Percentiles rank a stretch among this genome's conserved stretches.
Evolutionary conservation across 306 rosid genomes (phyloP).

Genomic region (apple (Malus domestica)): DNA sequence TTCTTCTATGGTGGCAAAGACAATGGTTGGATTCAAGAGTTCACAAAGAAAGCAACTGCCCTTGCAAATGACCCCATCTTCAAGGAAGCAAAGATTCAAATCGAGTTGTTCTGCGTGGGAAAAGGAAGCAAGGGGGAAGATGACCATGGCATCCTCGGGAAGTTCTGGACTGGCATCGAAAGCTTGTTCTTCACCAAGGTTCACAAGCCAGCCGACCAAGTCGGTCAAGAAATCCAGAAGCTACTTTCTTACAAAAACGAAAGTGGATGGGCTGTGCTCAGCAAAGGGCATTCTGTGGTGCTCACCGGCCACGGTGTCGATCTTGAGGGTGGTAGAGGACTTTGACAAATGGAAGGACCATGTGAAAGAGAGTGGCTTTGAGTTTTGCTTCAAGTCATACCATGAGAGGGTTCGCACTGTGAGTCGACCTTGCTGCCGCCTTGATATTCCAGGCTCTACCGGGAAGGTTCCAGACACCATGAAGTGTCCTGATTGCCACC

Average conservation of each 20-base stretch:
- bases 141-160: slow-evolving; percentile 18
- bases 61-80: slow-evolving; percentile 30
- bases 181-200: slow-evolving; percentile 31
- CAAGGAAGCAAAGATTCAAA: slow-evolving; percentile 34
- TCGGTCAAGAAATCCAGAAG: slow-evolving; percentile 38
- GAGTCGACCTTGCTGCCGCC: slow-evolving; percentile 17
- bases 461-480: slow-evolving; percentile 37
- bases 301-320: slow-evolving; percentile 27
- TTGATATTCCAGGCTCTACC: slow-evolving; percentile 23
- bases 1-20: slow-evolving; percentile 61
- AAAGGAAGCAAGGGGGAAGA: slow-evolving; percentile 24
- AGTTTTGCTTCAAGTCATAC: slow-evolving; percentile 8
- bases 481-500: slow-evolving; percentile 45
- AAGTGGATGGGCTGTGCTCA: slow-evolving; percentile 38
- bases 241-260: slow-evolving; percentile 49
- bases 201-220: neutral
- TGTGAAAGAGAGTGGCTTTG: slow-evolving; percentile 27
- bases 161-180: slow-evolving; percentile 43
- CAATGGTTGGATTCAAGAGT: slow-evolving; percentile 47
- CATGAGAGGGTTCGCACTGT: slow-evolving; percentile 1
- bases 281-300: slow-evolving; percentile 26
- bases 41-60: slow-evolving; percentile 31
- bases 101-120: slow-evolving; percentile 29
- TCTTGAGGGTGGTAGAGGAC: slow-evolving; percentile 25
- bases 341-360: slow-evolving; percentile 27